Base-by-base conservation (phyloP, 1,284 basidiomycete species). In the Phellopilus nigrolimitatus region DNA sequence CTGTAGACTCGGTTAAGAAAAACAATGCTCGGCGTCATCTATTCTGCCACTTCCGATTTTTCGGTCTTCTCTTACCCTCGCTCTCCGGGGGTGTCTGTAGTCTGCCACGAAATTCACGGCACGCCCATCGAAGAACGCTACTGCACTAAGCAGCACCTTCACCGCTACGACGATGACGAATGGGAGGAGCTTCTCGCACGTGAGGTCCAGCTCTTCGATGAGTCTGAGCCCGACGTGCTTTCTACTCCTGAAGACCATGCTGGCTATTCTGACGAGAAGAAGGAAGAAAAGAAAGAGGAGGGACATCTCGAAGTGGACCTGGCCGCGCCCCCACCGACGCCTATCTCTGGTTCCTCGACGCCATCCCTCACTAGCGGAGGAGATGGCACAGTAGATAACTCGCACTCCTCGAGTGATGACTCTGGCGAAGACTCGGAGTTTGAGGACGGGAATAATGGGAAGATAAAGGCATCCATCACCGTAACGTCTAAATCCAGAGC, bases 51-150 rank as follows among this genome's bases (percentile, higher is more conserved):
- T 22, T 56, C 54, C 15, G 54, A 56, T 27, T 56, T 56, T 28
- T 47, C 49, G 2, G 39, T 44, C 15, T 56, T 56, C 39, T 56
- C 49, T 24, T 56, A 56, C 44, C 54, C 54, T 38, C 50, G 54
- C 12, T 19, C 38, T 13, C 8, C 19, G 4, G 27, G 17, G 30
- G 27, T 44, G 8, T 51, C 49, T 40, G 49, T 22, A 3, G 47
- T 56, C 37, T 56, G 54, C 40, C 39, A 39, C 21, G 54, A 56
- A 31, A 37, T 34, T 12, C 54, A 56, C 22, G 44, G 43, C 1
- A 52, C 54, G 17, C 17, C 49, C n/a, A 56, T 56, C 19, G 54
- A 56, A 28, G 54, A 47, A 19, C 49, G 54, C 21, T 56, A 56
- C 41, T 56, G 54, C 40, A 37, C 45, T 4, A 52, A 52, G 28